These are phyloP conservation scores for Candida peoriensis DNA, from an alignment of 805 yeast genomes.

Conservation along the genomic window DNA sequence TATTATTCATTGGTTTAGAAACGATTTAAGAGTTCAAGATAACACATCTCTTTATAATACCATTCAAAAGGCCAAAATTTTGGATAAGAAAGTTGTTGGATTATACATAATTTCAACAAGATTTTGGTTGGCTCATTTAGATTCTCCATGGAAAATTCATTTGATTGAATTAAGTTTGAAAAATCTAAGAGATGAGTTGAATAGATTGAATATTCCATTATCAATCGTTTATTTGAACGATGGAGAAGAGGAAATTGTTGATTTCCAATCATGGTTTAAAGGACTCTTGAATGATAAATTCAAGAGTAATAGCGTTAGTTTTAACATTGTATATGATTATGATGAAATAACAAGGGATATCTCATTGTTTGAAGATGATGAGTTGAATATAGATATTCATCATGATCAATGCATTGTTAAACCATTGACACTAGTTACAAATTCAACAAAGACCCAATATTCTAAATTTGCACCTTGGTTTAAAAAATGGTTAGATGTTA, in stretches of 20 bases:
- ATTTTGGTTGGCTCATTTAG: constrained; percentile 37
- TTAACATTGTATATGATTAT: constrained; percentile 30
- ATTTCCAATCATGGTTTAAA: constrained; percentile 22
- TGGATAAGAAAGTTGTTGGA: constrained; percentile 32
- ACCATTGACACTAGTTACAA: constrained; percentile 36
- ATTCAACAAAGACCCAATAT: constrained; percentile 36
- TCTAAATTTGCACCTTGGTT: constrained; percentile 47
- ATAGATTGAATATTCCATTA: constrained; percentile 33
- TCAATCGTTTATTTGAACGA: constrained; percentile 23
- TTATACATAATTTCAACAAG: constrained; percentile 37
- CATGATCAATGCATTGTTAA: constrained; percentile 41
- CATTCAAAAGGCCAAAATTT: constrained; percentile 26
- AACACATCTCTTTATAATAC: constrained; percentile 38
- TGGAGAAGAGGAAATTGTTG: background rate
- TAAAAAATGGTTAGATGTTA: constrained; percentile 34
- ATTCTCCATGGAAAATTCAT: constrained; percentile 37
- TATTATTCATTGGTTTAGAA: constrained; percentile 42
- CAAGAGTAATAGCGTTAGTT: constrained; percentile 17
- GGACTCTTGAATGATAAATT: constrained; percentile 10
- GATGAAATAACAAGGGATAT: constrained; percentile 32
- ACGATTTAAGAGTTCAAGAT: constrained; percentile 41
- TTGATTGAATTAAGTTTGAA: constrained; percentile 32
- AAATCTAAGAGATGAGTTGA: constrained; percentile 27
- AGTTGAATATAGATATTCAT: constrained; percentile 13
- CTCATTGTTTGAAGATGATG: constrained; percentile 12